Conservation (phyloP, 1,284 basidiomycete genomes). For the Neolentinus lepideus region DNA sequence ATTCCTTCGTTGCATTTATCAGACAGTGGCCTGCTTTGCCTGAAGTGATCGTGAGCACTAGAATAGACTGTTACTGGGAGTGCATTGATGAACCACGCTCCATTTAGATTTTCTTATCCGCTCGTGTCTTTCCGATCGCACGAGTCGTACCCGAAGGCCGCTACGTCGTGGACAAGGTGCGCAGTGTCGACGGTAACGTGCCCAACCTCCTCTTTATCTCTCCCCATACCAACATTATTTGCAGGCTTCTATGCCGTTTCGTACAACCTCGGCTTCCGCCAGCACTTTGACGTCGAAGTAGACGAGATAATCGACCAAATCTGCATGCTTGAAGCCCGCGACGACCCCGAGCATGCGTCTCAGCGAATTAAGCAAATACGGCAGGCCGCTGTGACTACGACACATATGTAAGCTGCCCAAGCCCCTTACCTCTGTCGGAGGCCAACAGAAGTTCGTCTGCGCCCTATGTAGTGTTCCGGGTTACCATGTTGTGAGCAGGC, state of each 20-base stretch:
- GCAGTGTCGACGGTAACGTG: constrained; percentile 42
- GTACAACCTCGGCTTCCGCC: constrained; percentile 56
- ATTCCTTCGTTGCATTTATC: constrained; percentile 47
- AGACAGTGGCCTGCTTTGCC: constrained; percentile 56
- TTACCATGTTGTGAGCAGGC: constrained; percentile 46
- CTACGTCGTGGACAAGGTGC: constrained; percentile 47
- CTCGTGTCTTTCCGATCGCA: constrained; percentile 40
- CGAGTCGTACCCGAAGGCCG: constrained; percentile 38
- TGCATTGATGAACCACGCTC: no score
- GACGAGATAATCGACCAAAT: constrained; percentile 45
- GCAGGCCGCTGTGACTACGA: constrained; percentile 32
- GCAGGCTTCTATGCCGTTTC: constrained; percentile 57
- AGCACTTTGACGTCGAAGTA: constrained; percentile 41
- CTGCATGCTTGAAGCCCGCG: constrained; percentile 34
- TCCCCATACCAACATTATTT: background rate
- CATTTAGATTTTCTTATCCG: constrained; percentile 54
- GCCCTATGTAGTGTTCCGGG: constrained; percentile 36
- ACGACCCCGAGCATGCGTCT: constrained; percentile 24
- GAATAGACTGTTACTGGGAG: no score
- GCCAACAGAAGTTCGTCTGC: background rate
- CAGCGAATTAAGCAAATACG: constrained; percentile 34
- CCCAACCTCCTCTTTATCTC: no score
- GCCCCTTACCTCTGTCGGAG: background rate
- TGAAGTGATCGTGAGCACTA: constrained; percentile 37
- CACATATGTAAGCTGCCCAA: constrained; percentile 44